These are phyloP conservation scores for Leccinum variabile DNA, from an alignment of 1,284 basidiomycete genomes.

Conservation along the genomic window DNA sequence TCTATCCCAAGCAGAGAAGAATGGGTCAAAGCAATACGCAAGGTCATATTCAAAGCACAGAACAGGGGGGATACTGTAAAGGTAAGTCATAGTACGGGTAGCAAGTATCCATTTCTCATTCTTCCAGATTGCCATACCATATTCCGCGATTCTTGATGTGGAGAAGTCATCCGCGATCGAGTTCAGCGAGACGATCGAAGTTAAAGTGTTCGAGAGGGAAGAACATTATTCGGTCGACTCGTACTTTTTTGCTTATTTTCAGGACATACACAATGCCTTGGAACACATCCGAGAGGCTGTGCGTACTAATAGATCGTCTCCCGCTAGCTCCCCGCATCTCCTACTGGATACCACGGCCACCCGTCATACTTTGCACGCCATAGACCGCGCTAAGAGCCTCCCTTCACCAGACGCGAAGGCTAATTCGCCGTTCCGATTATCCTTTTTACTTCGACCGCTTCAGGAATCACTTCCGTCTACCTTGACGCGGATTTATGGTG, in stretches of 20 bases:
- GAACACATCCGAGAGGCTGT: slow-evolving; percentile 79
- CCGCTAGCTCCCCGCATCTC: slow-evolving; percentile 42
- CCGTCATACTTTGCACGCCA: slow-evolving; percentile 34
- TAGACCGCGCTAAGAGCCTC: slow-evolving; percentile 44
- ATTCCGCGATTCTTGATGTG: slow-evolving; percentile 85
- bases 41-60: slow-evolving; percentile 92
- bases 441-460: slow-evolving; percentile 63
- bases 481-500: slow-evolving; percentile 32
- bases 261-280: slow-evolving; percentile 71
- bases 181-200: slow-evolving; percentile 91
- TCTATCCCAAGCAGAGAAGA: slow-evolving; percentile 81
- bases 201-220: slow-evolving; percentile 85
- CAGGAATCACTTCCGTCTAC: slow-evolving; percentile 49
- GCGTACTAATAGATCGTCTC: slow-evolving; percentile 50
- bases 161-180: slow-evolving; percentile 87
- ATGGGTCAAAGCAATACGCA: slow-evolving; percentile 92
- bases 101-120: slow-evolving; percentile 13
- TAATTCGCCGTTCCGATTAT: slow-evolving; percentile 53
- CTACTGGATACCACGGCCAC: slow-evolving; percentile 69
- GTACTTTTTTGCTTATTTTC: slow-evolving; percentile 93
- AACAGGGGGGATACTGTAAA: slow-evolving; percentile 95
- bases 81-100: slow-evolving; percentile 40
- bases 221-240: slow-evolving; percentile 81
- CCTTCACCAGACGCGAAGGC: slow-evolving; percentile 33
- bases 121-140: slow-evolving; percentile 86